phyloP scores from a whole-genome alignment of 2,329 filamentous ascomycete genomes.

The Calonectria henricotiae region DNA sequence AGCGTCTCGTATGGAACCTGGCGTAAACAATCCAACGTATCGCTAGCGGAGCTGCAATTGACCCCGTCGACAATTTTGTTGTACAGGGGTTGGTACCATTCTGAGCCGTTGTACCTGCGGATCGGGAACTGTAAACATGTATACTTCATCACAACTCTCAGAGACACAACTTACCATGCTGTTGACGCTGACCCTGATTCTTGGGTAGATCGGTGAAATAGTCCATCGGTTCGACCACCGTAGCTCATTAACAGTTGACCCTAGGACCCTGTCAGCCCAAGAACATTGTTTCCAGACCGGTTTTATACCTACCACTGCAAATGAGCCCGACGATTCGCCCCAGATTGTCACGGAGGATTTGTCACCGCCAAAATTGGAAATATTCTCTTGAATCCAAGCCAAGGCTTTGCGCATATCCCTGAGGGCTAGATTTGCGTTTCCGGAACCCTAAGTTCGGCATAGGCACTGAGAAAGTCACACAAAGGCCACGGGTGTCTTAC shows the following conservation, averaged over 20 bases:
- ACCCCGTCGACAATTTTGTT: conserved; percentile 6
- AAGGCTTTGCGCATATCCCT: conserved; percentile 11
- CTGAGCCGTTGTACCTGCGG: conserved; percentile 3
- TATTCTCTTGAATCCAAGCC: conserved; percentile 23
- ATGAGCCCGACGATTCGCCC: conserved; percentile 18
- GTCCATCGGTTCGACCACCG: conserved; percentile 6
- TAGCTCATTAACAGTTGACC: conserved; percentile 17
- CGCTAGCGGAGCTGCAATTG: conserved; percentile 1
- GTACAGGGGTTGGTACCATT: conserved; percentile 10
- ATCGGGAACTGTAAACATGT: background rate
- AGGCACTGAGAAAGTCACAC: background rate
- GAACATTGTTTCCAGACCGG: background rate
- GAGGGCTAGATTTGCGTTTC: conserved; percentile 14
- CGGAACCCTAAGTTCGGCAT: background rate
- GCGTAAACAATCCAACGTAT: background rate
- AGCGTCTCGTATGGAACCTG: conserved; percentile 4
- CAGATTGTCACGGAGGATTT: conserved; percentile 11
- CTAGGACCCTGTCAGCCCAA: background rate
- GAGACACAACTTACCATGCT: background rate
- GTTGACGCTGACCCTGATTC: conserved; percentile 11
- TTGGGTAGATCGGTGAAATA: conserved; percentile 8
- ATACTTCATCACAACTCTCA: no score
- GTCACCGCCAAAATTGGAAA: conserved; percentile 15
- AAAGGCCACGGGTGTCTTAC: background rate
- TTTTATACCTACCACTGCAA: background rate